Conservation (phyloP, 2,329 filamentous ascomycete species). For the Diaporthe vexans region DNA sequence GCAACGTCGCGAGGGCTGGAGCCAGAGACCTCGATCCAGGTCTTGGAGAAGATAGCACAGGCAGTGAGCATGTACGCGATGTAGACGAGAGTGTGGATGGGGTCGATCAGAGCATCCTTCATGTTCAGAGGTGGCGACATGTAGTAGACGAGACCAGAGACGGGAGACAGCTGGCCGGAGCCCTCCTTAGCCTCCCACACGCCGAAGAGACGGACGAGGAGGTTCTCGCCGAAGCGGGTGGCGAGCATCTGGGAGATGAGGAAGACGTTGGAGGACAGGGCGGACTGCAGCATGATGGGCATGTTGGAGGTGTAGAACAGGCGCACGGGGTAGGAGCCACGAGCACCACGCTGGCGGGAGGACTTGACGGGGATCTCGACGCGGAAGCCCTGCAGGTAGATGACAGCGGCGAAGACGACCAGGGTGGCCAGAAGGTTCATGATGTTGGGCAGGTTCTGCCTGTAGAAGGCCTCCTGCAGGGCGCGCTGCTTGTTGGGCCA, state of each 20-base stretch:
- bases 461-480: slow-evolving; percentile 98
- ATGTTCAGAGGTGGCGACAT: slow-evolving; percentile 99
- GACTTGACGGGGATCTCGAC: slow-evolving; percentile 99
- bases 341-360: slow-evolving; percentile 97
- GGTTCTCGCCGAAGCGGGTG: slow-evolving; percentile 98
- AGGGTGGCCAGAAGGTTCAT: slow-evolving; percentile 98
- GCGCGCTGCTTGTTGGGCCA: slow-evolving; percentile 99
- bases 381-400: slow-evolving; percentile 99
- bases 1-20: slow-evolving; percentile 98
- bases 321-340: slow-evolving; percentile 97
- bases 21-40: slow-evolving; percentile 99
- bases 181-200: slow-evolving; percentile 98
- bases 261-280: slow-evolving; percentile 99
- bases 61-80: slow-evolving; percentile 98
- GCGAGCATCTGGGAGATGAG: slow-evolving; percentile 99
- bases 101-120: slow-evolving; percentile 95
- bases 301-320: slow-evolving; percentile 99
- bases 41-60: slow-evolving; percentile 97
- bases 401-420: slow-evolving; percentile 94
- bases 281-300: slow-evolving; percentile 99
- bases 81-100: slow-evolving; percentile 96
- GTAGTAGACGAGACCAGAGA: slow-evolving; percentile 97
- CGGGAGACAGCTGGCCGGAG: slow-evolving; percentile 93
- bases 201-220: slow-evolving; percentile 96
- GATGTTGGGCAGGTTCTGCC: slow-evolving; percentile 99